These are phyloP conservation scores for Solanum chaucha DNA, from an alignment of 257 asterid genomes.

Conservation along the genomic window DNA sequence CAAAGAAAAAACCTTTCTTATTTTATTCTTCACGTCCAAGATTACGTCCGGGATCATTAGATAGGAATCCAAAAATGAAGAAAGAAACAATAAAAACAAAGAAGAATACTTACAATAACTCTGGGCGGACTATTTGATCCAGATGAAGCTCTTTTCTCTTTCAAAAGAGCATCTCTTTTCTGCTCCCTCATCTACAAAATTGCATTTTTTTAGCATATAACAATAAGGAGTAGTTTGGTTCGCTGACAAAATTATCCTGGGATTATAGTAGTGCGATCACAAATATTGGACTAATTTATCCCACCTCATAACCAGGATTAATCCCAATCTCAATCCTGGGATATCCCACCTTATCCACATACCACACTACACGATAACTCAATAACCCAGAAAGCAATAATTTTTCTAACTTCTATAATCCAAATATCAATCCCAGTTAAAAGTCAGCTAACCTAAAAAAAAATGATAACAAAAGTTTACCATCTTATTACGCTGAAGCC, in stretches of 20 bases:
- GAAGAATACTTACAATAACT: constrained; percentile 50
- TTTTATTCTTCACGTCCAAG: background rate
- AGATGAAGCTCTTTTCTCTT: constrained; percentile 71
- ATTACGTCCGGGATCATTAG: background rate
- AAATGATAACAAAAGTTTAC: constrained; percentile 13
- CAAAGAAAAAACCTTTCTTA: background rate
- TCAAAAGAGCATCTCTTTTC: constrained; percentile 57
- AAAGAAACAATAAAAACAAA: background rate
- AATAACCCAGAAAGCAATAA: background rate
- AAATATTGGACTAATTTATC: background rate
- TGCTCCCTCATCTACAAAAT: constrained; percentile 66
- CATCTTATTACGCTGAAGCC: constrained; percentile 77
- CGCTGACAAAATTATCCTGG: background rate
- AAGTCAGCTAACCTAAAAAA: background rate
- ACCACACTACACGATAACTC: background rate
- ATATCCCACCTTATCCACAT: background rate
- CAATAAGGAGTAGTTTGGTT: background rate
- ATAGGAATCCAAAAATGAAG: background rate
- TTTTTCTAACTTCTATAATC: background rate
- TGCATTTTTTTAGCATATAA: background rate
- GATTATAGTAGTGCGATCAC: background rate
- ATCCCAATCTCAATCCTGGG: background rate
- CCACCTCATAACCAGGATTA: background rate
- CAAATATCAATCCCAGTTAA: background rate
- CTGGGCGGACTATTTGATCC: constrained; percentile 82